Evolutionary conservation across 768 basidiomycete genomes (phyloP).

Genomic region (Lactarius indigo): DNA sequence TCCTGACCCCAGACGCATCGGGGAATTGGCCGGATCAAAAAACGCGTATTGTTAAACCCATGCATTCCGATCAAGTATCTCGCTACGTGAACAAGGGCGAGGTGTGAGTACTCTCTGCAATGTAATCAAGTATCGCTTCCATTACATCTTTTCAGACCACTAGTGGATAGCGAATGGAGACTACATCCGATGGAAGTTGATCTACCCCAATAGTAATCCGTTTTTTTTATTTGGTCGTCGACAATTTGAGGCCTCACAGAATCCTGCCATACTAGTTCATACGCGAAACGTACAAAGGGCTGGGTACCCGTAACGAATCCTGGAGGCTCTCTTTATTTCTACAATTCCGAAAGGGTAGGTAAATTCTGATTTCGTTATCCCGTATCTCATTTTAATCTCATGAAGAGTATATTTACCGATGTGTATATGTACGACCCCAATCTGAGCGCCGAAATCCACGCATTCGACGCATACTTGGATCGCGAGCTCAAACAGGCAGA

Average conservation of each 20-base stretch:
- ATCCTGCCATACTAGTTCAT: neutral
- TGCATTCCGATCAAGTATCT: constrained; percentile 14
- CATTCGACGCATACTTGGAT: neutral
- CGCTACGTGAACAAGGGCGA: constrained; percentile 11
- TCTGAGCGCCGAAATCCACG: neutral
- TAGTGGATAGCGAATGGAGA: accelerated
- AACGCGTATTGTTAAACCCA: neutral
- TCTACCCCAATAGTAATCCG: neutral
- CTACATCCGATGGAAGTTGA: neutral
- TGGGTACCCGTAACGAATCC: constrained; percentile 9
- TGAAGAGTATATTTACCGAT: constrained; percentile 15
- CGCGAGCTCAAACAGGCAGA: too few relatives aligned
- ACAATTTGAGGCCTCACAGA: neutral
- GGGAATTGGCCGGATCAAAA: too few relatives aligned
- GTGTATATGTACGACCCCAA: constrained; percentile 15
- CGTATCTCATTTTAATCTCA: neutral
- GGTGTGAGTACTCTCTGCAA: constrained; percentile 2
- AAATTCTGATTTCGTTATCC: neutral
- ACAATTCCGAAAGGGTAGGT: neutral
- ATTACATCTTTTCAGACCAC: neutral
- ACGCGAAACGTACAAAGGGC: neutral
- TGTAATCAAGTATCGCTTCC: neutral
- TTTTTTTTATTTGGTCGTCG: neutral
- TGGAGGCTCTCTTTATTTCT: constrained; percentile 14
- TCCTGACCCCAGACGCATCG: too few relatives aligned